Conservation (phyloP, 345 rosid genomes). For the Euphorbia tirucalli region DNA sequence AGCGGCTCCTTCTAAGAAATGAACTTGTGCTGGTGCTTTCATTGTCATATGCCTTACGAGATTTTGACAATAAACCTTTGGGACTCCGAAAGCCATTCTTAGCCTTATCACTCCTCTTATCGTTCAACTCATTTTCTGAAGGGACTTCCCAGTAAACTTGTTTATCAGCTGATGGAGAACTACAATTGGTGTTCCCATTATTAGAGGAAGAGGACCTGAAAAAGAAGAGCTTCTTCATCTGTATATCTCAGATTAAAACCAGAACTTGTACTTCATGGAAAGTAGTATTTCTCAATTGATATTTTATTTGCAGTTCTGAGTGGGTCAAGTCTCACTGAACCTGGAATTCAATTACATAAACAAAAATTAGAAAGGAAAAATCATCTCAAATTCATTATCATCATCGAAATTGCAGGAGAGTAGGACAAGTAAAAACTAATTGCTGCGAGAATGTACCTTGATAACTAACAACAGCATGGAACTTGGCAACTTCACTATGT, state of each 20-base stretch:
- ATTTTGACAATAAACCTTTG: conserved; percentile 39
- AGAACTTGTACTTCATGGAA: conserved; percentile 24
- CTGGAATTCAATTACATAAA: conserved; percentile 33
- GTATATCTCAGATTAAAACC: conserved; percentile 14
- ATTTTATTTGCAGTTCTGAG: conserved; percentile 16
- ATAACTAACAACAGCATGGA: no score
- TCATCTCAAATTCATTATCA: conserved; percentile 18
- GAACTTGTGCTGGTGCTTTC: conserved; percentile 37
- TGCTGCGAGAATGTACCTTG: no score
- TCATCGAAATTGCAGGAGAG: conserved; percentile 19
- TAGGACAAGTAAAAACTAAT: no score
- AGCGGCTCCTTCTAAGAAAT: conserved; percentile 76
- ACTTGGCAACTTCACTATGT: no score
- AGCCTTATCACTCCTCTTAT: conserved; percentile 36
- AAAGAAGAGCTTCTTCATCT: conserved; percentile 89
- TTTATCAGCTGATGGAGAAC: conserved; percentile 44
- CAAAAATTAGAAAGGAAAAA: conserved; percentile 14
- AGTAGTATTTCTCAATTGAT: conserved; percentile 5
- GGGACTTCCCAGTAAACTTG: conserved; percentile 40
- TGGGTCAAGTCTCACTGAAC: no score
- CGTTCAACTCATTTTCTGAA: conserved; percentile 31
- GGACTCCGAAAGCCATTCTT: conserved; percentile 37
- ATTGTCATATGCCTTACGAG: conserved; percentile 44
- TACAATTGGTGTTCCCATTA: conserved; percentile 33
- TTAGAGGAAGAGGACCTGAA: conserved; percentile 61